Base-by-base conservation (phyloP, 768 basidiomycete species). In the Lyophyllum atratum region DNA sequence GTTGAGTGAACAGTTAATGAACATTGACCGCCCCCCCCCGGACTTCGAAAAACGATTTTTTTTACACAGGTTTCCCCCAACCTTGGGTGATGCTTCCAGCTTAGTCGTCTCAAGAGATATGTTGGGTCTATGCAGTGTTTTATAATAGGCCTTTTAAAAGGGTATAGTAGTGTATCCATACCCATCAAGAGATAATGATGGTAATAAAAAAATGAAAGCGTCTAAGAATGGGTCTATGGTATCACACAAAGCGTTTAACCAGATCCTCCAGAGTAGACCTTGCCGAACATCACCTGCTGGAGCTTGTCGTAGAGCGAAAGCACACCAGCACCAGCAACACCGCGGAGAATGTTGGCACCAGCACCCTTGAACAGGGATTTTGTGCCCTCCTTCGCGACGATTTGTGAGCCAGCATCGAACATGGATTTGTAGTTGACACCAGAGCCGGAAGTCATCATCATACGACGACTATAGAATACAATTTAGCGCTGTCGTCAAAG, bases 391-490 rank as follows among this genome's bases (percentile, higher is more conserved):
- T 96, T 96, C 71, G 87, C 87, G 67, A 98, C 69, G 71, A 99
- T 98, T 78, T 77, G 93, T 28, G 90, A 84, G 59, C 87, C 93
- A 71, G 95, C 95, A 70, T 98, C 95, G 75, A 96, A 90, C 95
- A 98, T 98, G 66, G 92, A 93, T 85, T 95, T 96, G 89, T 98
- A 98, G 88, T 98, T 95, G 59, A 90, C 86, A 68, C 85, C 85
- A 68, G 86, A 89, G 67, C 96, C 97, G 22, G 96, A 98, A 34
- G 97, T 98, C 96, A 98, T 98, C 97, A 99, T 99, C 97, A 99
- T 99, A 67, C 97, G 94, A 89, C 97, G 95, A 89, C 96, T 95
- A 66, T 63, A 71, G 12, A 66, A 68, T 21, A 68, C 66, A 12
- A 65, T 75, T 61, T 59, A 63, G 48, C 25, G 56, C 17, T 53